phyloP scores from a whole-genome alignment of 108 stramenopile genomes.

The Licmophora abbreviata region DNA sequence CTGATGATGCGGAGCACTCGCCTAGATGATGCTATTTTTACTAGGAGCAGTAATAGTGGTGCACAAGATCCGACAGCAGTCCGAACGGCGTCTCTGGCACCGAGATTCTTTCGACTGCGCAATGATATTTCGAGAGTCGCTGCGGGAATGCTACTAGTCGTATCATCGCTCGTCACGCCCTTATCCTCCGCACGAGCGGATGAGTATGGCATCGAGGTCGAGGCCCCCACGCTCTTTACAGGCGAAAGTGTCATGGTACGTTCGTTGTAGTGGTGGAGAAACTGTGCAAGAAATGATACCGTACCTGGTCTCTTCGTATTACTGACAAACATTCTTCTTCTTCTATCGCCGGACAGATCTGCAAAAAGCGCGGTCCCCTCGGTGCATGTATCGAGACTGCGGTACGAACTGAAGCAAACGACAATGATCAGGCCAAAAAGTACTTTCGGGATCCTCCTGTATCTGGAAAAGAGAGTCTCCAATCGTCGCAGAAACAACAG shows the following conservation, averaged over 20 bases:
- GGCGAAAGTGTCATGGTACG: constrained; percentile 71
- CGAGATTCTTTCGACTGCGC: no score
- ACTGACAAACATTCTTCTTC: background rate
- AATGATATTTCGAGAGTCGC: no score
- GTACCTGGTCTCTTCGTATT: background rate
- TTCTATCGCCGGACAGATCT: constrained; percentile 29
- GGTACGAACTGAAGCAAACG: constrained; percentile 55
- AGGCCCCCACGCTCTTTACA: constrained; percentile 76
- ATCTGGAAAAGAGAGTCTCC: no score
- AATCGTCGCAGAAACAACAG: constrained; percentile 29
- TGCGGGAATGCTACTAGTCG: no score
- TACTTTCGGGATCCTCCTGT: constrained; percentile 67
- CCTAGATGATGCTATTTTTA: no score
- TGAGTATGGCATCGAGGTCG: constrained; percentile 65
- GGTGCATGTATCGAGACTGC: constrained; percentile 71
- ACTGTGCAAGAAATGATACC: background rate
- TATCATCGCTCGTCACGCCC: no score
- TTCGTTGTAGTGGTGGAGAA: background rate
- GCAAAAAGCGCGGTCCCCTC: constrained; percentile 72
- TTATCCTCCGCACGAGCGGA: constrained; percentile 61
- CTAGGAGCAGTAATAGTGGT: no score
- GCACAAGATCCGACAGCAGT: no score
- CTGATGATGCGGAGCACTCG: no score
- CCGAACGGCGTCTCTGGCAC: no score
- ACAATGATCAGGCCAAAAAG: constrained; percentile 69